Evolutionary conservation across 371 early-diverging fungal genomes (phyloP).

Genomic region (Apophysomyces elegans): DNA sequence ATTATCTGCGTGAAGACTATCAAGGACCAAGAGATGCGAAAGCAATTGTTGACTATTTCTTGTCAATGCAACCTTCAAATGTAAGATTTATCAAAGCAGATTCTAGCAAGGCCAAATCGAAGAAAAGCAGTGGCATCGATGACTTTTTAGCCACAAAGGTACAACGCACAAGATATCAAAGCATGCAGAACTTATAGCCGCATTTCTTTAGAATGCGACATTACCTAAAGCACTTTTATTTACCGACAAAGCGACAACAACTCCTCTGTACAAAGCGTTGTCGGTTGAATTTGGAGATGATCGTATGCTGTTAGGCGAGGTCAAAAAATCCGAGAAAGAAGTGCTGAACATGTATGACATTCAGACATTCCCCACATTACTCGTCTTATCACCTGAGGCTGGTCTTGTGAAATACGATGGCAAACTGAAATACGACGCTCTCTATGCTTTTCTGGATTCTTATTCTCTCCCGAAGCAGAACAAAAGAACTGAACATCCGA

Average conservation of each 20-base stretch:
- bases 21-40: conserved; percentile 81
- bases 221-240: conserved; percentile 76
- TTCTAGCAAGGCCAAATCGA: conserved; percentile 53
- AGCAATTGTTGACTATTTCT: conserved; percentile 73
- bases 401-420: conserved; percentile 46
- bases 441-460: conserved; percentile 60
- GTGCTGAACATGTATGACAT: conserved; percentile 60
- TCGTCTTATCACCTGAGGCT: conserved; percentile 55
- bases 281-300: conserved; percentile 72
- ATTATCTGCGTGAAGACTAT: conserved; percentile 64
- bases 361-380: conserved; percentile 64
- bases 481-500: conserved; percentile 24
- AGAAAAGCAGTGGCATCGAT: conserved; percentile 57
- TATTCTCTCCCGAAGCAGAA: conserved; percentile 50
- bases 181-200: background rate
- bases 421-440: conserved; percentile 58
- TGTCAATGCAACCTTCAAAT: conserved; percentile 63
- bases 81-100: conserved; percentile 57
- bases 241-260: conserved; percentile 71
- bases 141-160: conserved; percentile 59
- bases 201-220: conserved; percentile 34
- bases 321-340: conserved; percentile 58
- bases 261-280: conserved; percentile 85
- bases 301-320: conserved; percentile 76
- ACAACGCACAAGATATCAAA: conserved; percentile 4